These are phyloP conservation scores for Metarhizium anisopliae DNA, from an alignment of 2,329 filamentous ascomycete genomes.

Conservation along the genomic window DNA sequence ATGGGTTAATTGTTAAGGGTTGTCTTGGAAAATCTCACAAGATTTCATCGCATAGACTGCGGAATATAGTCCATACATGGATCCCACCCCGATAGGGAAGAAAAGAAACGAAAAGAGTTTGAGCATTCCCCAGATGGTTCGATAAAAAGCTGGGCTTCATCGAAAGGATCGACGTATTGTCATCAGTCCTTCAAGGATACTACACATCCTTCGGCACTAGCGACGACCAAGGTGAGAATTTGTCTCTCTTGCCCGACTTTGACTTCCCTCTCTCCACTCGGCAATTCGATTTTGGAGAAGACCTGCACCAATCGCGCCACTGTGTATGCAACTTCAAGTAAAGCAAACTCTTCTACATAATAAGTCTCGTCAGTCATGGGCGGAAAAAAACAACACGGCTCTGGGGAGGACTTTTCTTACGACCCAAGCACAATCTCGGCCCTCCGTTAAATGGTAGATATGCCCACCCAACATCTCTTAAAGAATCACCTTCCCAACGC, in stretches of 20 bases:
- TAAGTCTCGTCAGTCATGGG: neutral
- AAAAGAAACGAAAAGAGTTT: neutral
- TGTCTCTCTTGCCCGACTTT: constrained; percentile 14
- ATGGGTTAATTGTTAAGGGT: neutral
- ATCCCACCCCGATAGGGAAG: too few relatives aligned
- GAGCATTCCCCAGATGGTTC: neutral
- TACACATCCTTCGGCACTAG: constrained; percentile 5
- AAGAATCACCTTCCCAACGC: constrained; percentile 23
- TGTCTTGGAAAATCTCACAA: too few relatives aligned
- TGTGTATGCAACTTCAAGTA: constrained; percentile 14
- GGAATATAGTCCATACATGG: too few relatives aligned
- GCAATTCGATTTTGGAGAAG: constrained; percentile 10
- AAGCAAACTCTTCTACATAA: constrained; percentile 19
- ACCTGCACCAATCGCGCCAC: constrained; percentile 9
- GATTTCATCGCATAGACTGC: too few relatives aligned
- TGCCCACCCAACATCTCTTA: constrained; percentile 19
- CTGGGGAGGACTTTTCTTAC: neutral
- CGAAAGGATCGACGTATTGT: neutral
- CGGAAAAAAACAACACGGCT: neutral
- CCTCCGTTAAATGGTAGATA: constrained; percentile 28
- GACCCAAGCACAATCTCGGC: constrained; percentile 25
- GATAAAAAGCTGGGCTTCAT: neutral
- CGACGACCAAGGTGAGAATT: constrained; percentile 12
- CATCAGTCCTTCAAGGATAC: neutral
- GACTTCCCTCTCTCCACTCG: constrained; percentile 8